A percentile compares a stretch with the other conserved stretches of the same genome.
Conservation (phyloP, 495 filamentous ascomycete species). For the Achaetomiella virescens region DNA sequence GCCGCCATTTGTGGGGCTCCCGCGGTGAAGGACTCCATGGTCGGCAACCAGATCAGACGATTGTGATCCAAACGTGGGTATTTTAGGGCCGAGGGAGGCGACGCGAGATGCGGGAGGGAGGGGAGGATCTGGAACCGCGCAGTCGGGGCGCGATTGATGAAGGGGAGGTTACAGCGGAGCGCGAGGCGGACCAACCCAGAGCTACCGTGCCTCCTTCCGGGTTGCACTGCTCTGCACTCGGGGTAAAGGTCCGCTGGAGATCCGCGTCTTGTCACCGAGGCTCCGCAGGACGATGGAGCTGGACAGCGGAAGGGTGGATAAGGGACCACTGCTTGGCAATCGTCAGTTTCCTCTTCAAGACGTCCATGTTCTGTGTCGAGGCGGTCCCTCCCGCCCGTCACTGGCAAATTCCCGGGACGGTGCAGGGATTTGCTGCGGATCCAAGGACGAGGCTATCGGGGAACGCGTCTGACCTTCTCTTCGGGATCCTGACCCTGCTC, state of each 20-base stretch:
- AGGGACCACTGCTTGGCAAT: not conserved
- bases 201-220: too few species aligned
- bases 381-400: slow-evolving; percentile 3
- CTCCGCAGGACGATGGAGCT: not conserved
- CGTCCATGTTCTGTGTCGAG: not conserved
- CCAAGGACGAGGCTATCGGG: not conserved
- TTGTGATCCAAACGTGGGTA: not conserved
- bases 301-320: not conserved
- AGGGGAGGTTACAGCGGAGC: not conserved
- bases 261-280: too few species aligned
- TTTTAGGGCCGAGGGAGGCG: not conserved
- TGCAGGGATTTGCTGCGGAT: slow-evolving; percentile 7
- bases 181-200: not conserved
- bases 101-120: not conserved
- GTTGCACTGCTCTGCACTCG: too few species aligned
- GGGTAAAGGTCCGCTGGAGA: too few species aligned
- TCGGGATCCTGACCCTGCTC: not conserved
- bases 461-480: not conserved
- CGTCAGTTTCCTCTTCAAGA: not conserved
- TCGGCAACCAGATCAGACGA: slow-evolving; percentile 22
- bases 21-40: slow-evolving; percentile 30
- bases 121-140: not conserved
- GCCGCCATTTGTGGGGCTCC: slow-evolving; percentile 29
- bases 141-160: not conserved
- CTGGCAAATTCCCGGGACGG: not conserved